Percentiles rank a stretch among this genome's conserved stretches.
Evolutionary conservation across 441 rosid species (phyloP).

Genomic region (Raphanus hybrid): DNA sequence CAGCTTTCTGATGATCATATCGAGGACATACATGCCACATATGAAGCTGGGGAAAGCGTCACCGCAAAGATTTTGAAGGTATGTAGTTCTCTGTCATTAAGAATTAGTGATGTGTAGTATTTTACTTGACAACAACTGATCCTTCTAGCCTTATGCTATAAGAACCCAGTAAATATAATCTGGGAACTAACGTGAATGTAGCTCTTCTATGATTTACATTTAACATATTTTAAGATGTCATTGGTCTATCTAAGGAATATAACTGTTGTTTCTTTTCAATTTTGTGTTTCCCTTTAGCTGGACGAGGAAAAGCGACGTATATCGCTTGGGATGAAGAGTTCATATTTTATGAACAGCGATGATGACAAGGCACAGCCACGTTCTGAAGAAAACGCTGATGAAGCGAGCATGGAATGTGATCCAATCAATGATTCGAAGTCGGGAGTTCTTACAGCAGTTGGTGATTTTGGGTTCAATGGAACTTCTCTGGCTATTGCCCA

Average conservation of each 20-base stretch:
- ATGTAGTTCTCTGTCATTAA: slow-evolving; percentile 12
- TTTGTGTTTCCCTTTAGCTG: slow-evolving; percentile 53
- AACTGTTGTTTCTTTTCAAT: slow-evolving; percentile 21
- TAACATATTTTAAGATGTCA: slow-evolving; percentile 6
- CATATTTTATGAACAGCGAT: slow-evolving; percentile 48
- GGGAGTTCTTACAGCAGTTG: slow-evolving; percentile 30
- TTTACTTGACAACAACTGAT: not conserved
- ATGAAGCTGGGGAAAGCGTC: slow-evolving; percentile 80
- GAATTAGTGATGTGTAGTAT: slow-evolving; percentile 13
- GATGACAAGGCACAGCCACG: slow-evolving; percentile 38
- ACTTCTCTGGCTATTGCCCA: slow-evolving; percentile 59
- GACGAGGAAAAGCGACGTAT: slow-evolving; percentile 83
- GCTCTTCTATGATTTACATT: slow-evolving; percentile 9
- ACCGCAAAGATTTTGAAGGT: slow-evolving; percentile 90
- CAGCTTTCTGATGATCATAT: slow-evolving; percentile 73
- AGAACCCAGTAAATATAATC: slow-evolving; percentile 14
- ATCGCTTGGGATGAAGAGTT: slow-evolving; percentile 89
- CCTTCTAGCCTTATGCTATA: slow-evolving; percentile 14
- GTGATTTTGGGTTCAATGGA: slow-evolving; percentile 43
- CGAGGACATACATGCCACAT: slow-evolving; percentile 61
- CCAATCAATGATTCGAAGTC: slow-evolving; percentile 38
- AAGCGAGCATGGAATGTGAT: slow-evolving; percentile 51
- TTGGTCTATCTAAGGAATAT: not conserved
- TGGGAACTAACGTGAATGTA: slow-evolving; percentile 7
- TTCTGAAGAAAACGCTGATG: slow-evolving; percentile 53